phyloP scores from a whole-genome alignment of 2,329 filamentous ascomycete genomes.

The Botrytis porri region DNA sequence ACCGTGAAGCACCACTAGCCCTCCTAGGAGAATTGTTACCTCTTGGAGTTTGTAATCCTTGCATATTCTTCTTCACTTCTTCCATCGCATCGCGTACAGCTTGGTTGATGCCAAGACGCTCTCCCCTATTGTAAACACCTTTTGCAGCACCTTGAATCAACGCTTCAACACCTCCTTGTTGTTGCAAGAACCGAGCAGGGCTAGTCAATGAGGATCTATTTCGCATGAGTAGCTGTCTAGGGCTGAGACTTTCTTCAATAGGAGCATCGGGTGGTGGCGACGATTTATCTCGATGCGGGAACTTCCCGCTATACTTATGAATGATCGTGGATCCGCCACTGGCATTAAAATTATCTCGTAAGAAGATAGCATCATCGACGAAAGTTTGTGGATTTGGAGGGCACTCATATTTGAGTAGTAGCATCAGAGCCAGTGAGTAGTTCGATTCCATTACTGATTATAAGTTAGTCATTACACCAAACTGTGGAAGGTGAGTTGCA shows the following conservation, averaged over 20 bases:
- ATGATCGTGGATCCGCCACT: constrained; percentile 65
- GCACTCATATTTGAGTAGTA: constrained; percentile 73
- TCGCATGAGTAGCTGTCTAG: constrained; percentile 27
- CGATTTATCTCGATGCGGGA: constrained; percentile 41
- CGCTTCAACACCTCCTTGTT: constrained; percentile 60
- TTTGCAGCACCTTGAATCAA: constrained; percentile 75
- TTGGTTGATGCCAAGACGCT: constrained; percentile 76
- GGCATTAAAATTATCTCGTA: constrained; percentile 61
- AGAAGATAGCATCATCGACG: constrained; percentile 78
- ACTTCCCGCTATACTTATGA: constrained; percentile 64
- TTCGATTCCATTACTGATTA: constrained; percentile 78
- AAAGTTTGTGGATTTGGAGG: constrained; percentile 72
- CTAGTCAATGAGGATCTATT: constrained; percentile 36
- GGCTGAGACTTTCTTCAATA: constrained; percentile 31
- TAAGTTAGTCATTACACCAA: neutral
- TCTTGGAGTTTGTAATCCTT: constrained; percentile 59
- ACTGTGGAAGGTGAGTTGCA: constrained; percentile 36
- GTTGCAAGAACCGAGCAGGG: constrained; percentile 44
- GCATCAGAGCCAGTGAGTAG: constrained; percentile 78
- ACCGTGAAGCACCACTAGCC: constrained; percentile 30
- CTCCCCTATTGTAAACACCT: constrained; percentile 68
- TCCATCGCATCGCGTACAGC: constrained; percentile 77
- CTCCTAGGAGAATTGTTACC: constrained; percentile 39
- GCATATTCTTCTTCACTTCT: constrained; percentile 74
- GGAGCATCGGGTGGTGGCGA: constrained; percentile 34